Conservation (phyloP, 192 early-diverging fungal genomes). For the Radiomyces spectabilis region DNA sequence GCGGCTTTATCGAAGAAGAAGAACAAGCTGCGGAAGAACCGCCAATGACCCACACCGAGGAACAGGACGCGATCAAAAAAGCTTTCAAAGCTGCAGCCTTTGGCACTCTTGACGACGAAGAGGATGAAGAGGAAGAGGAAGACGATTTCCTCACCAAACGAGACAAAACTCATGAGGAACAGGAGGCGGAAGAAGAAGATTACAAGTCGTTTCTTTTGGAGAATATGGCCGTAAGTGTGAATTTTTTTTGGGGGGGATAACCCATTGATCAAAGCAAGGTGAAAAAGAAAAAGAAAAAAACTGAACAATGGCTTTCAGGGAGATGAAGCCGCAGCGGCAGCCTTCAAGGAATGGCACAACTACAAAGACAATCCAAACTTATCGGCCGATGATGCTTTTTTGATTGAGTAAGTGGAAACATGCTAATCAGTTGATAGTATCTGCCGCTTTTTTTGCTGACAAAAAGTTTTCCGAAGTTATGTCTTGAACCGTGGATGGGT, state of each 20-base stretch:
- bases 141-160: constrained; percentile 75
- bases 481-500: constrained; percentile 94
- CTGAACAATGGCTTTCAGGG: constrained; percentile 14
- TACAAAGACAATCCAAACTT: constrained; percentile 43
- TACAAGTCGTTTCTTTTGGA: constrained; percentile 86
- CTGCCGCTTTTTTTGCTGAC: background rate
- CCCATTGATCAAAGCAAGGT: too few relatives aligned
- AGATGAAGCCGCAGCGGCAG: constrained; percentile 40
- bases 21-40: constrained; percentile 29
- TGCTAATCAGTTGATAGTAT: background rate
- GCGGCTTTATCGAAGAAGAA: constrained; percentile 40
- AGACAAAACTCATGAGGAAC: constrained; percentile 66
- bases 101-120: constrained; percentile 49
- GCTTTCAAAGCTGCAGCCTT: constrained; percentile 53
- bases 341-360: constrained; percentile 52
- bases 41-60: constrained; percentile 71
- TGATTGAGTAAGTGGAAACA: constrained; percentile 62
- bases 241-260: background rate
- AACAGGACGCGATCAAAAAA: constrained; percentile 72
- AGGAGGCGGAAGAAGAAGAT: constrained; percentile 78
- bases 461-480: too few relatives aligned
- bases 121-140: constrained; percentile 1
- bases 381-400: constrained; percentile 51
- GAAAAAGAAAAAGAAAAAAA: background rate
- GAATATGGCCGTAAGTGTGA: constrained; percentile 46